Conservation (phyloP, 345 rosid genomes). For the Bruguiera sexangula region DNA sequence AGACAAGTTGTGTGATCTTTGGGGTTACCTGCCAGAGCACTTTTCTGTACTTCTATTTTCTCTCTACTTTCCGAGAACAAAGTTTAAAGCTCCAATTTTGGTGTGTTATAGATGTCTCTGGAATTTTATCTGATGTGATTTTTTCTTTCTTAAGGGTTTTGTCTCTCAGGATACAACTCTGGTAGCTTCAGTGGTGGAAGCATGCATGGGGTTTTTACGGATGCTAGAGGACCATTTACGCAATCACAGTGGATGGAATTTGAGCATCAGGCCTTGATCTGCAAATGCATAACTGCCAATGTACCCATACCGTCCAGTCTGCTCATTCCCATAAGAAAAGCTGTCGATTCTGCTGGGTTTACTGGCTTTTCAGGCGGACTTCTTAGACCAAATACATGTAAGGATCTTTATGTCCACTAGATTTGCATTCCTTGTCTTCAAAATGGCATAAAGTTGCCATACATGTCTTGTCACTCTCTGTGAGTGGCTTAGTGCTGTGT, state of each 20-base stretch:
- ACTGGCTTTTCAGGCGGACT: conserved; percentile 29
- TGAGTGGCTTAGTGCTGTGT: no score
- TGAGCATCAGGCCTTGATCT: conserved; percentile 78
- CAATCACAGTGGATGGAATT: conserved; percentile 73
- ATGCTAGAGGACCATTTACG: conserved; percentile 48
- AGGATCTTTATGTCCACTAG: conserved; percentile 11
- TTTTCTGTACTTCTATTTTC: no score
- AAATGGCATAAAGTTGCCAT: background rate
- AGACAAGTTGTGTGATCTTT: no score
- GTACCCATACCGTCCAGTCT: conserved; percentile 70
- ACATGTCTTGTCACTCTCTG: no score
- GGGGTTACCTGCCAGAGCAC: no score
- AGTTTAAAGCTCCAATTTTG: background rate
- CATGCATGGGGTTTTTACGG: background rate
- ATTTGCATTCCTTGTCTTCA: background rate
- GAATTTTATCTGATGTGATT: background rate
- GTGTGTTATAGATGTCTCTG: background rate
- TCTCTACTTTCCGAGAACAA: no score
- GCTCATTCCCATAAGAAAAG: conserved; percentile 34
- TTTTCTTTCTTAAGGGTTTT: background rate
- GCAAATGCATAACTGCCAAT: conserved; percentile 73
- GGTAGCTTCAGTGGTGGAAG: conserved; percentile 34
- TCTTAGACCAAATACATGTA: conserved; percentile 48
- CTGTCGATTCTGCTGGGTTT: conserved; percentile 16
- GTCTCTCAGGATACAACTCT: conserved; percentile 8